Evolutionary conservation across 2,329 filamentous ascomycete genomes (phyloP).

Genomic region (Penicillium sp.): DNA sequence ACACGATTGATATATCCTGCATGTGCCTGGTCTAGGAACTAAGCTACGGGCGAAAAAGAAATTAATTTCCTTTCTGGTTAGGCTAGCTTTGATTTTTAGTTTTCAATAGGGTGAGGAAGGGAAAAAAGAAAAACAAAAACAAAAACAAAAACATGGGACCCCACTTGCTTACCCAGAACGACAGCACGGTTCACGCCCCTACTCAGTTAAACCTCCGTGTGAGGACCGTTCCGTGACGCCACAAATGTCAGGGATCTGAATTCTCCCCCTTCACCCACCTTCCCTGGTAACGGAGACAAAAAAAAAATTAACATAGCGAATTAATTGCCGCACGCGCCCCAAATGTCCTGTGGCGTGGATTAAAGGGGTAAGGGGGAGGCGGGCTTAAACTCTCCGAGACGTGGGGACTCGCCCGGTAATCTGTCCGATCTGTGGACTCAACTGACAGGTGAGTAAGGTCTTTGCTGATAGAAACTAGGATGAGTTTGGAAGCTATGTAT

Average conservation of each 20-base stretch:
- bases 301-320: neutral
- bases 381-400: constrained; percentile 18
- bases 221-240: constrained; percentile 17
- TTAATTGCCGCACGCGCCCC: constrained; percentile 9
- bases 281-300: neutral
- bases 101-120: too few relatives aligned
- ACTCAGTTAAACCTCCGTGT: constrained; percentile 22
- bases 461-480: neutral
- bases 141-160: neutral
- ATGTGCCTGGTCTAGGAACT: neutral
- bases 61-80: neutral
- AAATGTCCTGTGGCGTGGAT: constrained; percentile 11
- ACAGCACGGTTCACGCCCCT: constrained; percentile 21
- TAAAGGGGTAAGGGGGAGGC: constrained; percentile 10
- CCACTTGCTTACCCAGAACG: constrained; percentile 1
- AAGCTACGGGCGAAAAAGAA: neutral
- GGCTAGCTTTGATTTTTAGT: neutral
- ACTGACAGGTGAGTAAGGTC: constrained; percentile 13
- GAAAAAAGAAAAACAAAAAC: neutral
- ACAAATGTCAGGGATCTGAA: constrained; percentile 12
- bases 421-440: constrained; percentile 28
- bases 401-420: constrained; percentile 26
- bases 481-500: neutral
- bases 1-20: neutral
- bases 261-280: neutral